Evolutionary conservation across 768 basidiomycete genomes (phyloP).

Genomic region (Cyathus striatus): DNA sequence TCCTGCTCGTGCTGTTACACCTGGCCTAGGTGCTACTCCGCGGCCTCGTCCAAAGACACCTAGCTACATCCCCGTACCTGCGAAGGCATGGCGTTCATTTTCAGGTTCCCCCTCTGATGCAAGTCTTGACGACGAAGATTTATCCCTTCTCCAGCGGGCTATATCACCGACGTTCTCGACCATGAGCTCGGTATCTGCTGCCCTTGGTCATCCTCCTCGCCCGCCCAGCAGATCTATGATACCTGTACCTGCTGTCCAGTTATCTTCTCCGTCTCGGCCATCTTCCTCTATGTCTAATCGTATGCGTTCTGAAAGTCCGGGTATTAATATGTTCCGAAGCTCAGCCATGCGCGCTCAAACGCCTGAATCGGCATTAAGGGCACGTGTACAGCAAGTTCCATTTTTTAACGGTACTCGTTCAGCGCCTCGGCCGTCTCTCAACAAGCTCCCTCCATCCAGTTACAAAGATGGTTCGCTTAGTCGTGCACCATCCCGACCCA

Average conservation of each 20-base stretch:
- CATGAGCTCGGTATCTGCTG: slow-evolving; percentile 37
- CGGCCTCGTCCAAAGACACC: slow-evolving; percentile 77
- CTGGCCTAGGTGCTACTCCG: slow-evolving; percentile 39
- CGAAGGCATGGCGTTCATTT: slow-evolving; percentile 39
- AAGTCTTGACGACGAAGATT: slow-evolving; percentile 43
- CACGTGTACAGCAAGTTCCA: slow-evolving; percentile 56
- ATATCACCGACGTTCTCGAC: slow-evolving; percentile 58
- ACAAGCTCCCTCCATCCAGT: slow-evolving; percentile 68
- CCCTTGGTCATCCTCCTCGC: slow-evolving; percentile 52
- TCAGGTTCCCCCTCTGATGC: slow-evolving; percentile 39
- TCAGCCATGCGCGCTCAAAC: slow-evolving; percentile 56
- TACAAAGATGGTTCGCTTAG: slow-evolving; percentile 56
- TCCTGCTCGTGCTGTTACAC: slow-evolving; percentile 37
- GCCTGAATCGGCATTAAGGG: slow-evolving; percentile 57
- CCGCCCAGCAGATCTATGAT: slow-evolving; percentile 85
- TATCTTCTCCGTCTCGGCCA: slow-evolving; percentile 67
- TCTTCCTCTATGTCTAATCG: slow-evolving; percentile 69
- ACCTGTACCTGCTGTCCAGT: slow-evolving; percentile 68
- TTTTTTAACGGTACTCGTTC: slow-evolving; percentile 42
- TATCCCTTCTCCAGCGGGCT: slow-evolving; percentile 46
- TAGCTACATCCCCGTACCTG: slow-evolving; percentile 70
- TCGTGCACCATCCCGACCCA: slow-evolving; percentile 59
- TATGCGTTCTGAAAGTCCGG: slow-evolving; percentile 45
- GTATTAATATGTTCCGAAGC: slow-evolving; percentile 36
- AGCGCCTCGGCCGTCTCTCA: slow-evolving; percentile 29